Conservation (phyloP, 169 alveolate genomes). For the Perkinsus chesapeaki region DNA sequence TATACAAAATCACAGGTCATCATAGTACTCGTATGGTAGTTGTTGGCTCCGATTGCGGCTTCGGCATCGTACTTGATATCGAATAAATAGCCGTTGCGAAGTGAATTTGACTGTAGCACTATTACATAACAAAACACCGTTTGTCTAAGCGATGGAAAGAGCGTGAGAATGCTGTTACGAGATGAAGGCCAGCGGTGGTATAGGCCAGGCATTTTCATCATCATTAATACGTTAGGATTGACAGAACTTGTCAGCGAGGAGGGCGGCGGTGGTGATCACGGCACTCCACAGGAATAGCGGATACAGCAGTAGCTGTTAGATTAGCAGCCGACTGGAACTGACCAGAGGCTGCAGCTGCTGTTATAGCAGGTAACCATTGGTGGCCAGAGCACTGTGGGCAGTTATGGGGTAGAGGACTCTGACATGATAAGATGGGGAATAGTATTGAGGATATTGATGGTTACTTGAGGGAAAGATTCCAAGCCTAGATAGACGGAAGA, state of each 20-base stretch:
- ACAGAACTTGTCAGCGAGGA: neutral
- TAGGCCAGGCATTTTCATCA: no score
- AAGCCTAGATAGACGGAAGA: neutral
- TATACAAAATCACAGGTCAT: no score
- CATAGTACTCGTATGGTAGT: no score
- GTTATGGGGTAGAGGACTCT: neutral
- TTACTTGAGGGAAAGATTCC: neutral
- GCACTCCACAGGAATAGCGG: neutral
- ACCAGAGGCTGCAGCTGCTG: neutral
- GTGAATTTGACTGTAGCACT: no score
- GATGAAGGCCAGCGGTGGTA: no score
- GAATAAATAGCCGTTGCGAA: no score
- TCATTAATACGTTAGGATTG: no score
- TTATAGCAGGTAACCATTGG: neutral
- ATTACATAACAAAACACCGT: no score
- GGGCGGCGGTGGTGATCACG: neutral
- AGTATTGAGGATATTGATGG: neutral
- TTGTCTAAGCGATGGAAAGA: no score
- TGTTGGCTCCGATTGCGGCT: no score
- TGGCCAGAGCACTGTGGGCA: neutral
- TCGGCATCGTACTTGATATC: no score
- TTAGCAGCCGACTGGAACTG: neutral
- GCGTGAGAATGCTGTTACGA: no score
- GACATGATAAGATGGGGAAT: neutral
- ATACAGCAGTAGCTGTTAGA: neutral